Conservation (phyloP, 352 stramenopile species). For the Thraustochytrium striatum region DNA sequence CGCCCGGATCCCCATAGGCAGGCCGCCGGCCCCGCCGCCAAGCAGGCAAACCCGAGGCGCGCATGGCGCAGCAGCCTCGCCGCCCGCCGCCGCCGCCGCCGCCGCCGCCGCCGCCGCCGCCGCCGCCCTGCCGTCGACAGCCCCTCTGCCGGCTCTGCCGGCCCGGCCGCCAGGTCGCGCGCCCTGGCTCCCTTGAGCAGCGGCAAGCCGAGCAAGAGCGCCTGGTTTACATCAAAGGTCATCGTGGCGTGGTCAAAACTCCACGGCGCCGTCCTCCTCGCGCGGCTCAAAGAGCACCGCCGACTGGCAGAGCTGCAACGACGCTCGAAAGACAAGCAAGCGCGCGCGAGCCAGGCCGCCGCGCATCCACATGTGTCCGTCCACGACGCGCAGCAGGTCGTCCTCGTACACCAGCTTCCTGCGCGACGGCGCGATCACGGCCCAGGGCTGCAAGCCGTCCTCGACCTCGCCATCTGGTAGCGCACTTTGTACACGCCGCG, state of each 20-base stretch:
- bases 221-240: slow-evolving; percentile 35
- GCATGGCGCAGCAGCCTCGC: no score
- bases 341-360: neutral
- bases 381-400: slow-evolving; percentile 16
- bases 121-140: no score
- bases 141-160: no score
- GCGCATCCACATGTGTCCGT: slow-evolving; percentile 7
- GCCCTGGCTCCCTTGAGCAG: no score
- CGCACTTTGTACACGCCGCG: neutral
- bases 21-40: neutral
- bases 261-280: neutral
- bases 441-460: neutral
- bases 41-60: neutral
- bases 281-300: neutral
- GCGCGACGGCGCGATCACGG: slow-evolving; percentile 4
- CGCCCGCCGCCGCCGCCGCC: no score
- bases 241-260: slow-evolving; percentile 17
- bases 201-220: slow-evolving; percentile 13
- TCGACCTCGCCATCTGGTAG: slow-evolving; percentile 27
- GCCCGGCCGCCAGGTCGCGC: no score
- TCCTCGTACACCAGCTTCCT: neutral
- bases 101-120: no score
- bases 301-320: neutral
- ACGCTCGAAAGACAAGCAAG: slow-evolving; percentile 24
- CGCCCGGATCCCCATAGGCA: neutral